Conservation (phyloP, 2,329 filamentous ascomycete species). For the Pseudonectria buxi region DNA sequence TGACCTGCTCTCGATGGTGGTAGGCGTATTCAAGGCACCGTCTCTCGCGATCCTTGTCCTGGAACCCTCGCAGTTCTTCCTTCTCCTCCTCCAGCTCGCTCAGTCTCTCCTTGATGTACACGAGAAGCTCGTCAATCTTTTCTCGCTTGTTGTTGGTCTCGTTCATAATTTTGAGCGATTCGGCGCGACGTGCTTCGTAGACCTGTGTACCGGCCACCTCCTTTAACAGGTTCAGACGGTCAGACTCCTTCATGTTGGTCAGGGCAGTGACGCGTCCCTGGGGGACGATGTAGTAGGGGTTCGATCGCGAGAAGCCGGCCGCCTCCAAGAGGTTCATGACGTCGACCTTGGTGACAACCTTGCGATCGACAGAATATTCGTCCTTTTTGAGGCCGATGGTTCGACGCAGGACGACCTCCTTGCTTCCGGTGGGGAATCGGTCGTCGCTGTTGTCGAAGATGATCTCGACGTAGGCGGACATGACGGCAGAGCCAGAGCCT, state of each 20-base stretch:
- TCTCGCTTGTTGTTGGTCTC: conserved; percentile 91
- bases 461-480: conserved; percentile 99
- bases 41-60: conserved; percentile 89
- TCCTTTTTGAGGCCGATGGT: conserved; percentile 98
- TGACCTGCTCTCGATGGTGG: conserved; percentile 80
- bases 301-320: conserved; percentile 92
- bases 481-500: conserved; percentile 93
- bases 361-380: conserved; percentile 95
- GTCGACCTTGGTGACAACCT: conserved; percentile 89
- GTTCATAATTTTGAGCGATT: conserved; percentile 93
- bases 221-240: conserved; percentile 83
- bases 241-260: conserved; percentile 97
- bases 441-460: conserved; percentile 98
- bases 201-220: conserved; percentile 98
- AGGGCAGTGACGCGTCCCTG: conserved; percentile 92
- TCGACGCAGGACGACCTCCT: conserved; percentile 82
- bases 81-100: conserved; percentile 93
- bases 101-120: conserved; percentile 86
- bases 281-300: conserved; percentile 98
- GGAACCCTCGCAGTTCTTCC: conserved; percentile 86
- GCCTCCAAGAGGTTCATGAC: conserved; percentile 94
- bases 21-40: conserved; percentile 92
- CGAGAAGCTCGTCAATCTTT: conserved; percentile 89
- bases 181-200: conserved; percentile 84
- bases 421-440: conserved; percentile 86